These are phyloP conservation scores for Penicillium roqueforti DNA, from an alignment of 495 filamentous ascomycete species.

Conservation along the genomic window DNA sequence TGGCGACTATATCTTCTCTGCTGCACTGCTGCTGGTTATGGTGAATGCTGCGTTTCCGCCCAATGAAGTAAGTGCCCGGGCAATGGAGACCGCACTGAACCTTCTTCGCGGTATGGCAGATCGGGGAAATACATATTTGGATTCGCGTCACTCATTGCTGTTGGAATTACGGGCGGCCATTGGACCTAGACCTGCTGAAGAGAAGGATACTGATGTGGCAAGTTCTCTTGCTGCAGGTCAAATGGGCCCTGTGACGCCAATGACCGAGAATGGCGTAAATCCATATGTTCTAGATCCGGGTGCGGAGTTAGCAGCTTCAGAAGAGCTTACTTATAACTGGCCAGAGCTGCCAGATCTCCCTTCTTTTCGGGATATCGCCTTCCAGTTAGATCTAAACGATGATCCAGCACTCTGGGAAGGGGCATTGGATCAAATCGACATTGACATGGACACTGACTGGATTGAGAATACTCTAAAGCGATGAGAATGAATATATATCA, in stretches of 20 bases:
- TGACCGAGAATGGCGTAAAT: conserved; percentile 15
- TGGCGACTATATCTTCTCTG: conserved; percentile 47
- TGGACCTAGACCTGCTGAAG: conserved; percentile 12
- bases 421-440: conserved; percentile 35
- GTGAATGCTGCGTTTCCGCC: conserved; percentile 46
- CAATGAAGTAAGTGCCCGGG: conserved; percentile 31
- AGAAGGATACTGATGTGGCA: not conserved
- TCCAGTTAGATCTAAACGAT: conserved; percentile 37
- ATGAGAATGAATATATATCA: conserved; percentile 5
- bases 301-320: not conserved
- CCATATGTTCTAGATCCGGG: not conserved
- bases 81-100: conserved; percentile 41
- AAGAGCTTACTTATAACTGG: conserved; percentile 17
- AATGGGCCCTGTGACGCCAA: conserved; percentile 14
- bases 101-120: conserved; percentile 45
- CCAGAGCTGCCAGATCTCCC: conserved; percentile 21
- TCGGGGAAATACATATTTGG: conserved; percentile 44
- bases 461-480: conserved; percentile 35
- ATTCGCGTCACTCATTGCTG: conserved; percentile 39
- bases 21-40: conserved; percentile 47
- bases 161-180: conserved; percentile 32
- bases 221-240: not conserved
- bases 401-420: conserved; percentile 39
- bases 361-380: conserved; percentile 30
- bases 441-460: conserved; percentile 42